phyloP scores from a whole-genome alignment of 768 basidiomycete genomes.

The Lactifluus echinatus region DNA sequence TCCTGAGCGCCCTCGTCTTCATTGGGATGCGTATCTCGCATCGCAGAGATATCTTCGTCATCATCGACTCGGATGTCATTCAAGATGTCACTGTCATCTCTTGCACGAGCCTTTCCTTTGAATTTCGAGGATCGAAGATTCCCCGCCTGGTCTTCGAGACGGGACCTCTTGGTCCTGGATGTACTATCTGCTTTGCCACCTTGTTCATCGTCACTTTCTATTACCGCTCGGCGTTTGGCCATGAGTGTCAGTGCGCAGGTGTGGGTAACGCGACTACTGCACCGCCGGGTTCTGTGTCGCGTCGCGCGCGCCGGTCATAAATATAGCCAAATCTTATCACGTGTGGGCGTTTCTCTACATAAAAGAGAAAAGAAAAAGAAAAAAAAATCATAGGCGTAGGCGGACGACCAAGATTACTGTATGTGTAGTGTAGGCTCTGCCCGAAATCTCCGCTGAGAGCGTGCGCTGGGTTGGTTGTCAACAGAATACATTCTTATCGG shows the following conservation, averaged over 20 bases:
- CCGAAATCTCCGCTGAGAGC: too few species aligned
- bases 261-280: neutral
- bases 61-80: constrained; percentile 19
- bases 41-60: constrained; percentile 19
- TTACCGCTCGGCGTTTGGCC: constrained; percentile 16
- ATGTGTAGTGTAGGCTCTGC: too few species aligned
- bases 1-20: constrained; percentile 51
- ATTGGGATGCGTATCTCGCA: constrained; percentile 9
- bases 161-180: constrained; percentile 15
- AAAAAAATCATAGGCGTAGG: neutral
- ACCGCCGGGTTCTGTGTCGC: neutral
- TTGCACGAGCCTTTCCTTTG: constrained; percentile 12
- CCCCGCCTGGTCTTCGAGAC: constrained; percentile 1
- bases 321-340: neutral
- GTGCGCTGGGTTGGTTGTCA: too few species aligned
- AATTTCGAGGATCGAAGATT: constrained; percentile 4
- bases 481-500: too few species aligned
- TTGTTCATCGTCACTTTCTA: constrained; percentile 19
- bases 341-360: neutral
- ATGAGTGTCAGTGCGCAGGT: neutral
- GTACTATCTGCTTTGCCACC: neutral
- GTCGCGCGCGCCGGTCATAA: neutral
- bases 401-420: neutral
- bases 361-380: neutral
- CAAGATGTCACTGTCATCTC: constrained; percentile 15